These are phyloP conservation scores for maize (Zea mays) DNA, from an alignment of 176 grass and related monocot genomes.

Conservation along the genomic window DNA sequence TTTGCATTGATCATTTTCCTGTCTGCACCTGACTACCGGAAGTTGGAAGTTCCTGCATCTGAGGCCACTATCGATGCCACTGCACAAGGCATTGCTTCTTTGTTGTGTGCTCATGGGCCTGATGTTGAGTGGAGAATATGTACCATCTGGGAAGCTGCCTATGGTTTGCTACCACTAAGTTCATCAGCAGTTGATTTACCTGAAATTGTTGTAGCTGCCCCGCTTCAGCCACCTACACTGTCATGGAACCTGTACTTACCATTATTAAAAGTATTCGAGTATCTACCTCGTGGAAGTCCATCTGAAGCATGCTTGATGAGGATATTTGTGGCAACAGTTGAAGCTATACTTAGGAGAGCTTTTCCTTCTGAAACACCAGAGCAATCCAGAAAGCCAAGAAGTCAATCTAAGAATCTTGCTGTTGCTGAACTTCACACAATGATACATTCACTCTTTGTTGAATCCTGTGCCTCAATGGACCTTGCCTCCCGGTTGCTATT, in stretches of 20 bases:
- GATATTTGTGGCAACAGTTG: constrained; percentile 98
- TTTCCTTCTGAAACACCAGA: constrained; percentile 69
- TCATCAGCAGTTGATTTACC: constrained; percentile 96
- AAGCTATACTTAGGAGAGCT: constrained; percentile 94
- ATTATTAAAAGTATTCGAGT: constrained; percentile 92
- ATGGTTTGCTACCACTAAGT: constrained; percentile 93
- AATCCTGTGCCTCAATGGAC: constrained; percentile 95
- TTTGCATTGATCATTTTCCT: constrained; percentile 21
- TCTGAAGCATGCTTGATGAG: constrained; percentile 98
- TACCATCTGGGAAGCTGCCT: constrained; percentile 98
- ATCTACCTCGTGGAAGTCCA: constrained; percentile 93
- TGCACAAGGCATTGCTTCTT: constrained; percentile 96
- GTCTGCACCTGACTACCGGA: constrained; percentile 36
- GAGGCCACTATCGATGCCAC: constrained; percentile 94
- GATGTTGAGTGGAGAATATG: constrained; percentile 99
- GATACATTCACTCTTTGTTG: constrained; percentile 95
- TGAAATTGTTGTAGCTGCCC: constrained; percentile 92
- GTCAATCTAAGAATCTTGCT: constrained; percentile 76
- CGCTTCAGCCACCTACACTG: constrained; percentile 91
- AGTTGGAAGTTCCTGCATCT: constrained; percentile 87
- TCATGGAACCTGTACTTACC: constrained; percentile 94
- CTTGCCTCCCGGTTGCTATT: constrained; percentile 90
- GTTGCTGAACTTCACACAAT: constrained; percentile 95
- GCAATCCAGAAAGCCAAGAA: constrained; percentile 64
- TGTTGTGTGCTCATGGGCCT: constrained; percentile 94